Percentiles rank a stretch among this genome's conserved stretches.
Evolutionary conservation across 2,329 filamentous ascomycete genomes (phyloP).

Genomic region (Aspergillus uvarum): DNA sequence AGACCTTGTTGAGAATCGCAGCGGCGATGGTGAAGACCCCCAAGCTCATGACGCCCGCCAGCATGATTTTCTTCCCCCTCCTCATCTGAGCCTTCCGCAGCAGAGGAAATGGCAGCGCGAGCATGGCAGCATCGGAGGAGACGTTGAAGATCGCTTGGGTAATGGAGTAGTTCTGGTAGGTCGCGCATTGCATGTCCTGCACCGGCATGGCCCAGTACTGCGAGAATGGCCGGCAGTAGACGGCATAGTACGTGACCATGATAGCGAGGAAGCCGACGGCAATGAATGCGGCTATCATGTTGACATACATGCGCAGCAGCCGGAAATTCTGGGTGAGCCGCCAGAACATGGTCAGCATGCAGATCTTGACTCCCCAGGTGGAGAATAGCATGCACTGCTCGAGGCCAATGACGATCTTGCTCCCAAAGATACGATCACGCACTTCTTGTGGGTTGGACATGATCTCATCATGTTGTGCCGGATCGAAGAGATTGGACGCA

Average conservation of each 20-base stretch:
- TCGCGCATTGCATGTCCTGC: slow-evolving; percentile 41
- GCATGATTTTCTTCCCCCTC: slow-evolving; percentile 33
- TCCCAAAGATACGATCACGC: slow-evolving; percentile 45
- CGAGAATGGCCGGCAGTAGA: slow-evolving; percentile 52
- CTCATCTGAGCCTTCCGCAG: slow-evolving; percentile 38
- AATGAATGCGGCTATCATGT: slow-evolving; percentile 36
- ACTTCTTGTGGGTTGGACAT: slow-evolving; percentile 42
- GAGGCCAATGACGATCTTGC: slow-evolving; percentile 51
- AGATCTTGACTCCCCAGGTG: slow-evolving; percentile 54
- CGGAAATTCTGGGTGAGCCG: slow-evolving; percentile 44
- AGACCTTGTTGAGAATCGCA: slow-evolving; percentile 52
- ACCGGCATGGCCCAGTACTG: slow-evolving; percentile 53
- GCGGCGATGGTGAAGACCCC: slow-evolving; percentile 39
- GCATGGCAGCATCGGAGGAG: slow-evolving; percentile 41
- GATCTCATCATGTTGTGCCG: slow-evolving; percentile 32
- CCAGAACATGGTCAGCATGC: slow-evolving; percentile 52
- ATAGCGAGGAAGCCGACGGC: slow-evolving; percentile 48
- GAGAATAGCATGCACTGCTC: slow-evolving; percentile 52
- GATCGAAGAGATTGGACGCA: slow-evolving; percentile 42
- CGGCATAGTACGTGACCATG: slow-evolving; percentile 50
- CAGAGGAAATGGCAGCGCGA: slow-evolving; percentile 41
- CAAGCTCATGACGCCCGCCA: slow-evolving; percentile 39
- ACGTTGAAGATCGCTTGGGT: slow-evolving; percentile 49
- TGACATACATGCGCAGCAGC: slow-evolving; percentile 39
- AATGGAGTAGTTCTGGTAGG: slow-evolving; percentile 43